Evolutionary conservation across 208 protist species (phyloP), one percentile per base, ranked within the genome.

Genomic region (Balamuthia mandrillaris): DNA sequence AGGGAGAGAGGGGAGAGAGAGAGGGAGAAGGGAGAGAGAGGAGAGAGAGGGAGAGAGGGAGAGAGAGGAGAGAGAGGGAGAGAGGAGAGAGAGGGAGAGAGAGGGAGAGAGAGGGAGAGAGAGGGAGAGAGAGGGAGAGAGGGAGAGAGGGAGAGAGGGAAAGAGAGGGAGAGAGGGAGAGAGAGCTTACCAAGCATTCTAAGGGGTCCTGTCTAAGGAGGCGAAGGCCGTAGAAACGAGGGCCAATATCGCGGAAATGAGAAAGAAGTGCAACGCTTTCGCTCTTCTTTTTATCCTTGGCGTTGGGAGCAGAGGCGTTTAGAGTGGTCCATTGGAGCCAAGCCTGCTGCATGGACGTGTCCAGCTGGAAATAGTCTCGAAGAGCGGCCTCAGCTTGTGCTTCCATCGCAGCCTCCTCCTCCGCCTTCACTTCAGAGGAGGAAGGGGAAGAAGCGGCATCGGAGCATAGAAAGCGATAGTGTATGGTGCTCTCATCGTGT

Each of bases 131-230:
- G n/a, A n/a, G n/a, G n/a, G n/a, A n/a, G n/a, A n/a, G n/a, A n/a
- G n/a, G n/a, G n/a, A n/a, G n/a, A n/a, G n/a, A n/a, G n/a, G n/a
- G n/a, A n/a, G n/a, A n/a, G n/a, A n/a, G n/a, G n/a, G n/a, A n/a
- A n/a, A n/a, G n/a, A n/a, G n/a, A n/a, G n/a, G n/a, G n/a, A n/a
- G n/a, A n/a, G n/a, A n/a, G n/a, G n/a, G 14, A 14, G n/a, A 47
- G 12, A 9, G 24, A 37, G 29, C 65, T 18, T 44, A 77, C 66
- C 66, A 93, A 35, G 78, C 75, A 87, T 45, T 93, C 91, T 0
- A 89, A 9, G 24, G 91, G 90, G 29, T 81, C 70, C 51, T 90
- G 83, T 41, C 86, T 65, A 3, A 91, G 33, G 7, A 90, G 5
- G n/a, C 89, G 16, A 2, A 92, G 31, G 35, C 89, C 91, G 18